Evolutionary conservation across 192 early-diverging fungal genomes (phyloP).

Genomic region (Phlyctochytrium arcticum): DNA sequence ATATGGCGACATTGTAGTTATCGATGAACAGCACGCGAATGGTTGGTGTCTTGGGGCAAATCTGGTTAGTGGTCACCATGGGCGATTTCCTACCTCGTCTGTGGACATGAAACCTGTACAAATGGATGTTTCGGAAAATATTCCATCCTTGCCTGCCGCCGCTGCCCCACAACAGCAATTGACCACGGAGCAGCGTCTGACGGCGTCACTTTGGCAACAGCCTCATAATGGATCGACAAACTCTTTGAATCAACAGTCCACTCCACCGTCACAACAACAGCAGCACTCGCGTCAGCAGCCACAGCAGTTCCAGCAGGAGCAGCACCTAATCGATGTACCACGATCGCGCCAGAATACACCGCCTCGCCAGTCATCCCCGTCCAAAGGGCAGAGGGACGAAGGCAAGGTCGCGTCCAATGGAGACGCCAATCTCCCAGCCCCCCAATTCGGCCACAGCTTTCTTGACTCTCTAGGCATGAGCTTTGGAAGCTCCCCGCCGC

Average conservation of each 20-base stretch:
- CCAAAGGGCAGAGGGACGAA: no score
- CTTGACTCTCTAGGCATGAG: no score
- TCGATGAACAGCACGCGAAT: constrained; percentile 1
- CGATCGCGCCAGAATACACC: neutral
- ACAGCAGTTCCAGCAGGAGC: no score
- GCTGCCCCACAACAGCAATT: neutral
- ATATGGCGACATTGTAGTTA: neutral
- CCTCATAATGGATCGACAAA: neutral
- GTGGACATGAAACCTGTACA: neutral
- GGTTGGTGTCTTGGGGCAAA: constrained; percentile 15
- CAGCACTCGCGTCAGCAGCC: neutral
- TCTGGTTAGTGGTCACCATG: neutral
- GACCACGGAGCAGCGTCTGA: neutral
- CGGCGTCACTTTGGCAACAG: neutral
- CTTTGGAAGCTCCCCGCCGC: no score
- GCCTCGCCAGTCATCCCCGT: no score
- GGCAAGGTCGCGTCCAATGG: no score
- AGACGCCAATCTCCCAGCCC: neutral
- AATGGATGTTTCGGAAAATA: no score
- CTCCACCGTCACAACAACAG: neutral
- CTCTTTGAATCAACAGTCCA: neutral
- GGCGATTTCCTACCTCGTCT: neutral
- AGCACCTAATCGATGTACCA: neutral
- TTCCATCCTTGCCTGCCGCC: neutral
- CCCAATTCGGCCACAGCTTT: neutral